Evolutionary conservation across 2,329 filamentous ascomycete genomes (phyloP).

Genomic region (Coleophoma cylindrospora): DNA sequence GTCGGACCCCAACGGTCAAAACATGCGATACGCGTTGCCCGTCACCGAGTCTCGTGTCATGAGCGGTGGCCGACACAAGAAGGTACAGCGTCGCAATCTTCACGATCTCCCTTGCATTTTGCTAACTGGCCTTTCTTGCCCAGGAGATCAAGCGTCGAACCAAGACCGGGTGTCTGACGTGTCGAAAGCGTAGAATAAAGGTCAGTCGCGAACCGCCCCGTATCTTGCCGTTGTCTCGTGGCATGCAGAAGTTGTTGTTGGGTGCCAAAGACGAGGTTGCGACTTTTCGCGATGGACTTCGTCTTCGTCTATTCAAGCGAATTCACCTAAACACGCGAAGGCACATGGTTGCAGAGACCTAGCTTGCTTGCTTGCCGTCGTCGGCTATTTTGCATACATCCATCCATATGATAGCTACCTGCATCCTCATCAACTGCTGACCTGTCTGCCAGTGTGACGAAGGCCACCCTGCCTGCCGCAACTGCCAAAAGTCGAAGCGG

Average conservation of each 20-base stretch:
- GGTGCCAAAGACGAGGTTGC: no score
- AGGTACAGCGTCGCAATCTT: slow-evolving; percentile 21
- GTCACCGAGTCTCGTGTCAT: slow-evolving; percentile 47
- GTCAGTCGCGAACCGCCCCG: slow-evolving; percentile 37
- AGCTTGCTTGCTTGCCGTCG: no score
- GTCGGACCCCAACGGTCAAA: slow-evolving; percentile 37
- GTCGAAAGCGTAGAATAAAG: slow-evolving; percentile 67
- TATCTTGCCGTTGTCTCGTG: no score
- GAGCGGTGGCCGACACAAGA: slow-evolving; percentile 57
- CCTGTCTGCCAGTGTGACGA: slow-evolving; percentile 76
- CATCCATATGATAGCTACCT: slow-evolving; percentile 6
- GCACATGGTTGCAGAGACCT: slow-evolving; percentile 20
- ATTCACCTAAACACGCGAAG: slow-evolving; percentile 30
- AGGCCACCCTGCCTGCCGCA: slow-evolving; percentile 84
- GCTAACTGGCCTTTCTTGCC: slow-evolving; percentile 17
- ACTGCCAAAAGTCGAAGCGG: slow-evolving; percentile 84
- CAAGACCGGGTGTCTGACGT: slow-evolving; percentile 66
- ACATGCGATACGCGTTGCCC: slow-evolving; percentile 51
- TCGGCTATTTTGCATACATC: slow-evolving; percentile 15
- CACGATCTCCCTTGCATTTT: slow-evolving; percentile 9
- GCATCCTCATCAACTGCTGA: slow-evolving; percentile 6
- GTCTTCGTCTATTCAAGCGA: slow-evolving; percentile 29
- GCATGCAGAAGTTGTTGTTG: no score
- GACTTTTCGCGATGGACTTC: slow-evolving; percentile 24
- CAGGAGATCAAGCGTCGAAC: slow-evolving; percentile 72